Percentiles rank a stretch among this genome's conserved stretches.
phyloP scores from a whole-genome alignment of 768 basidiomycete genomes.

The Mycena galopus region DNA sequence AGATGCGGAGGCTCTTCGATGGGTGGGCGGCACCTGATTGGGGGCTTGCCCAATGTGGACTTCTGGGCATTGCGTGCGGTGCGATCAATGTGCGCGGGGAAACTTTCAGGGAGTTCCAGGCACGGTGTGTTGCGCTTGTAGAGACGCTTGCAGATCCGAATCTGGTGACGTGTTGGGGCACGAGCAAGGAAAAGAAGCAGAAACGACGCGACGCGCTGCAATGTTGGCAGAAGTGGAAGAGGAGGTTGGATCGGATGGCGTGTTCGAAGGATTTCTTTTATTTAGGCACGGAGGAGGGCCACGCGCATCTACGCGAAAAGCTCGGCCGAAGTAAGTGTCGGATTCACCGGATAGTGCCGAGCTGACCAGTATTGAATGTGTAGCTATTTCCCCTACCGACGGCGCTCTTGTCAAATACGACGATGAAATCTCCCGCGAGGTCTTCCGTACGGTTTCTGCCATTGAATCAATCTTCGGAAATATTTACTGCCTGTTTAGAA shows the following conservation, averaged over 20 bases:
- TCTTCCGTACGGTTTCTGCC: conserved; percentile 7
- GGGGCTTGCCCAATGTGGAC: neutral
- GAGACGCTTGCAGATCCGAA: conserved; percentile 19
- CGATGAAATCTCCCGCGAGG: conserved; percentile 20
- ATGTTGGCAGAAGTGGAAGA: conserved; percentile 21
- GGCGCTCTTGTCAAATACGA: conserved; percentile 23
- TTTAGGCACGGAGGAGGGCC: conserved; percentile 25
- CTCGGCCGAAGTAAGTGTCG: conserved; percentile 12
- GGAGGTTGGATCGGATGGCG: conserved; percentile 17
- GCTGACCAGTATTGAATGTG: neutral
- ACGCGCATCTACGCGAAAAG: conserved; percentile 13
- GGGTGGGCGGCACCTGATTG: conserved; percentile 1
- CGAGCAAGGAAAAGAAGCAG: conserved; percentile 30
- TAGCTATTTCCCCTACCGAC: conserved; percentile 21
- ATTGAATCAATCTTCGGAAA: neutral
- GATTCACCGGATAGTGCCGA: neutral
- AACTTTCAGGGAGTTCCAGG: conserved; percentile 13
- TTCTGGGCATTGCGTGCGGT: conserved; percentile 12
- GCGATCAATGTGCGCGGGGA: conserved; percentile 4
- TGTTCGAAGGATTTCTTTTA: conserved; percentile 25
- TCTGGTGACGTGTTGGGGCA: conserved; percentile 10
- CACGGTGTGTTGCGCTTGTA: conserved; percentile 13
- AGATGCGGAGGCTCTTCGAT: conserved; percentile 6
- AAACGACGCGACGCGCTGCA: conserved; percentile 7
- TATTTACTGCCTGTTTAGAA: neutral